These are phyloP conservation scores for Clarkia xantiana DNA, from an alignment of 345 rosid genomes.

Conservation along the genomic window DNA sequence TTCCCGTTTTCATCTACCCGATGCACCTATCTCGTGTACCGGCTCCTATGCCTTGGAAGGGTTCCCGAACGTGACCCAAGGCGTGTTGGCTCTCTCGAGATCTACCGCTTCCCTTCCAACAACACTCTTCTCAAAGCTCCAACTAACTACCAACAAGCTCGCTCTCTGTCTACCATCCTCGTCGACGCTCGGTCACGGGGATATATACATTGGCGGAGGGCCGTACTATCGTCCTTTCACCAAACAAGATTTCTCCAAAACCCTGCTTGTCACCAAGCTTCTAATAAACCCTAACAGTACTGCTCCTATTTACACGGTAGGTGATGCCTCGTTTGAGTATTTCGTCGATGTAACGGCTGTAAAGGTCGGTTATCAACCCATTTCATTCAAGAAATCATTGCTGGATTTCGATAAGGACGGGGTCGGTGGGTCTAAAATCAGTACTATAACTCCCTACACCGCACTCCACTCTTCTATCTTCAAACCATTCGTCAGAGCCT, in stretches of 20 bases:
- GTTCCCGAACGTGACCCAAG: conserved; percentile 10
- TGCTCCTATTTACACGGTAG: not conserved
- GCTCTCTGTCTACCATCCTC: conserved; percentile 19
- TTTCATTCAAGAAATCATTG: conserved; percentile 14
- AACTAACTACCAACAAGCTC: conserved; percentile 12
- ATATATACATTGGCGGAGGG: conserved; percentile 18
- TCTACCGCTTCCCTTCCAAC: conserved; percentile 4
- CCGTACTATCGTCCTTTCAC: conserved; percentile 13
- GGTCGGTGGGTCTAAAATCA: conserved; percentile 37
- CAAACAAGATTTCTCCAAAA: conserved; percentile 15
- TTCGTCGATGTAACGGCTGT: conserved; percentile 18
- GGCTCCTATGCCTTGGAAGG: conserved; percentile 9
- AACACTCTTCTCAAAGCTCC: conserved; percentile 12
- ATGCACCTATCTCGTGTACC: conserved; percentile 7
- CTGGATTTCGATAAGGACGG: conserved; percentile 15
- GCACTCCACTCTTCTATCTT: conserved; percentile 26
- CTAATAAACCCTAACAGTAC: conserved; percentile 17
- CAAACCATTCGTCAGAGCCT: conserved; percentile 17
- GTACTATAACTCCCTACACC: conserved; percentile 22
- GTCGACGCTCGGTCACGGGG: conserved; percentile 7
- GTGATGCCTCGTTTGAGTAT: conserved; percentile 15
- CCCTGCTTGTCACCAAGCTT: conserved; percentile 17
- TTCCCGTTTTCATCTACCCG: not conserved
- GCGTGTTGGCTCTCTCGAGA: conserved; percentile 15
- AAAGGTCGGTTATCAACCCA: conserved; percentile 7